phyloP scores from a whole-genome alignment of 2,329 filamentous ascomycete species.

The Calonectria hongkongensis region DNA sequence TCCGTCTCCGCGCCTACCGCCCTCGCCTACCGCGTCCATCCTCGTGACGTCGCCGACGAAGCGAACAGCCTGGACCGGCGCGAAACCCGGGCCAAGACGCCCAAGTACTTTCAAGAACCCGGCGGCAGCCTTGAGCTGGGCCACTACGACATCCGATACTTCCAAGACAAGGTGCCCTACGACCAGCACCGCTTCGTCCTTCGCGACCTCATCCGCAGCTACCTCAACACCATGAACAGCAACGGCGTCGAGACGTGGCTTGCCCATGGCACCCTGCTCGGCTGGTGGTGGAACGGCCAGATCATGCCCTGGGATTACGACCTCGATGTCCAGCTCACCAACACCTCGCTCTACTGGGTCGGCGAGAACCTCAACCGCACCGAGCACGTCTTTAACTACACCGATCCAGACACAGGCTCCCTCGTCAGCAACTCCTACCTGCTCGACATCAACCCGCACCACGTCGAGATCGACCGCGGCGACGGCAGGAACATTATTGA shows the following conservation, averaged over 20 bases:
- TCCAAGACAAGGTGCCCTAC: constrained; percentile 77
- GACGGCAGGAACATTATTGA: constrained; percentile 88
- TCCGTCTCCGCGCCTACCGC: constrained; percentile 48
- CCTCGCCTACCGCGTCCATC: constrained; percentile 45
- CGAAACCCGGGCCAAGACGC: constrained; percentile 46
- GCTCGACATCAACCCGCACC: constrained; percentile 85
- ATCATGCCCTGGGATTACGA: constrained; percentile 91
- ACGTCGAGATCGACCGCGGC: constrained; percentile 75
- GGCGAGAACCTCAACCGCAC: constrained; percentile 82
- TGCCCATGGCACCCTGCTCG: constrained; percentile 87
- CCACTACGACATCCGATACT: constrained; percentile 86
- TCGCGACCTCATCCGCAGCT: constrained; percentile 82
- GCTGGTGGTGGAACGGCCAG: constrained; percentile 91
- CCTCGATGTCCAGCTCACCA: constrained; percentile 86
- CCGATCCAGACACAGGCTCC: constrained; percentile 63
- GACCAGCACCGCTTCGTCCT: constrained; percentile 80
- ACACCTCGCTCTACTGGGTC: constrained; percentile 79
- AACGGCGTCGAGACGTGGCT: constrained; percentile 88
- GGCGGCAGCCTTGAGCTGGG: constrained; percentile 75
- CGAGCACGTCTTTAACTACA: constrained; percentile 72
- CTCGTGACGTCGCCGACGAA: constrained; percentile 26
- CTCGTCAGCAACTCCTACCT: constrained; percentile 74
- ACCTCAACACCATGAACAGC: constrained; percentile 79
- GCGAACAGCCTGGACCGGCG: constrained; percentile 22
- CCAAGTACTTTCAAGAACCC: constrained; percentile 81